Conservation (phyloP, 768 basidiomycete genomes). For the Candolleomyces eurysporus region DNA sequence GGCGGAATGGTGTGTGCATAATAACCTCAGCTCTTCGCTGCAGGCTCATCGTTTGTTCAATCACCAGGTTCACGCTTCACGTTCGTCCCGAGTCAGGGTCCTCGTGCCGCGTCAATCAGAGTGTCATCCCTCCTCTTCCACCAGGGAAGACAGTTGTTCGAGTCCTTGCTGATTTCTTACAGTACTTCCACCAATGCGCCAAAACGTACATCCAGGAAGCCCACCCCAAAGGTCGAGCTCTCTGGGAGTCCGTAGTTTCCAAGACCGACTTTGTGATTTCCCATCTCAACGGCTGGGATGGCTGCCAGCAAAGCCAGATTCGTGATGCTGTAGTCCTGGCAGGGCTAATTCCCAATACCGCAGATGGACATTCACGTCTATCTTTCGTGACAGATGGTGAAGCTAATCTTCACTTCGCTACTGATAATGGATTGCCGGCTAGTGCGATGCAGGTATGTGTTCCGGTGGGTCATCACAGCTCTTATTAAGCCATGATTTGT, state of each 20-base stretch:
- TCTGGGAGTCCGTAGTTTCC: constrained; percentile 44
- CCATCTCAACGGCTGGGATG: constrained; percentile 69
- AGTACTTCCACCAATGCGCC: constrained; percentile 45
- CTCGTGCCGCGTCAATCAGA: constrained; percentile 15
- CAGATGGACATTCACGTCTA: constrained; percentile 37
- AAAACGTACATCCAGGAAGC: constrained; percentile 46
- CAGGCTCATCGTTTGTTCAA: not conserved
- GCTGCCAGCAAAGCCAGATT: constrained; percentile 55
- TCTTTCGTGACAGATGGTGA: constrained; percentile 63
- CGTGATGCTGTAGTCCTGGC: constrained; percentile 51
- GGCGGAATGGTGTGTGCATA: constrained; percentile 35
- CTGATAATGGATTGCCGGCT: constrained; percentile 42
- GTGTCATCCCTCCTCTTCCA: constrained; percentile 38
- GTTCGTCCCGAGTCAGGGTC: constrained; percentile 27
- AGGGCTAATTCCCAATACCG: constrained; percentile 43
- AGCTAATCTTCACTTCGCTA: constrained; percentile 58
- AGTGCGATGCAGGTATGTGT: constrained; percentile 30
- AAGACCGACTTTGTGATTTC: constrained; percentile 51
- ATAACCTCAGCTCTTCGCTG: not conserved
- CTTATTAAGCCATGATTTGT: constrained; percentile 8
- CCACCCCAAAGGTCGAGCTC: constrained; percentile 37
- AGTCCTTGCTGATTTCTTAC: constrained; percentile 49
- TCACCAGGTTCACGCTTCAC: constrained; percentile 41
- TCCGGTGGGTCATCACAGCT: not conserved
- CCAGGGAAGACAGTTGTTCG: constrained; percentile 37